Conservation (phyloP, 1,284 basidiomycete species). For the Apiotrichum montevideense region DNA sequence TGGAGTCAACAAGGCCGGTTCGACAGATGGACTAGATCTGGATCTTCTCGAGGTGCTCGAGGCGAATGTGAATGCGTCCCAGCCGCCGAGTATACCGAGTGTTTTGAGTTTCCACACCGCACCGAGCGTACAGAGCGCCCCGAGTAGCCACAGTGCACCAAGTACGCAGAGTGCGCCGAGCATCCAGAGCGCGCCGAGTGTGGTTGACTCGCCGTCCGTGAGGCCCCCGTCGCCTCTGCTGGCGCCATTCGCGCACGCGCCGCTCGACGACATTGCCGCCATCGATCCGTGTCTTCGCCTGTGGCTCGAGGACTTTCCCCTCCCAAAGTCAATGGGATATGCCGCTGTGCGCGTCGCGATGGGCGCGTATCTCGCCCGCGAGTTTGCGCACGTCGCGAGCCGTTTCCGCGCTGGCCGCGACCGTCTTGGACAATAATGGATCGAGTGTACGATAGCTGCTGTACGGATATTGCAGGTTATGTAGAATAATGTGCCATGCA, state of each 20-base stretch:
- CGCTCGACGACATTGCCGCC: neutral
- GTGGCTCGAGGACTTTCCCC: conserved; percentile 2
- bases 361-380: neutral
- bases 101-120: too few species aligned
- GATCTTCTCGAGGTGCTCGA: too few species aligned
- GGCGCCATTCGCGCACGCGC: neutral
- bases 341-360: neutral
- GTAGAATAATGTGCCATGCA: too few species aligned
- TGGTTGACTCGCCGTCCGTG: neutral
- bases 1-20: too few species aligned
- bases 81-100: too few species aligned
- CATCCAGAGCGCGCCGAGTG: neutral
- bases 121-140: neutral
- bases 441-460: too few species aligned
- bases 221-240: neutral
- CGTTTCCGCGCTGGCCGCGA: neutral
- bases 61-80: too few species aligned
- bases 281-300: neutral
- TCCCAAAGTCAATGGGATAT: neutral
- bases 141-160: too few species aligned
- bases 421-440: neutral
- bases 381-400: neutral
- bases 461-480: too few species aligned
- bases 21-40: neutral
- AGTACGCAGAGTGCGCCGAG: neutral